phyloP scores from a whole-genome alignment of 768 basidiomycete species.

The Leucosporidium yakuticum region DNA sequence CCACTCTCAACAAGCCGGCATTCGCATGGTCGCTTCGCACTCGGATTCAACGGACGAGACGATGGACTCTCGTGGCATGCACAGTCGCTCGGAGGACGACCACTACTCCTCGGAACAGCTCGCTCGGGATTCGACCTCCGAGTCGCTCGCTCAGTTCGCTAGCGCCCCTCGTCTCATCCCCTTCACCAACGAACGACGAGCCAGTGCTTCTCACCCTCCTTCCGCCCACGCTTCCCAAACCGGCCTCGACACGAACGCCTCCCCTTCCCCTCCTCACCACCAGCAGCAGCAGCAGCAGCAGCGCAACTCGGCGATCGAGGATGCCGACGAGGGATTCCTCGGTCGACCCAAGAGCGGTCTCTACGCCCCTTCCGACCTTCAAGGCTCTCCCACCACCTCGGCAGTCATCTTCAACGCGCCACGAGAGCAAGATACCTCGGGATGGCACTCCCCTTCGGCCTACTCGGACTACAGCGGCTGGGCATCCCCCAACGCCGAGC shows the following conservation, averaged over 20 bases:
- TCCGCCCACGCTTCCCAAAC: no score
- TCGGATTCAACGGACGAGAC: conserved; percentile 6
- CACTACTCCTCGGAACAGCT: conserved; percentile 8
- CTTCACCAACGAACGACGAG: conserved; percentile 17
- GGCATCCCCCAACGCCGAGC: not conserved
- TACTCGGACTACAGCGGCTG: not conserved
- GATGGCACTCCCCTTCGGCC: conserved; percentile 1
- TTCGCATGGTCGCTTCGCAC: conserved; percentile 21
- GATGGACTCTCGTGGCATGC: not conserved
- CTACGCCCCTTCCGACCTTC: conserved; percentile 8
- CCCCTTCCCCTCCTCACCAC: conserved; percentile 9
- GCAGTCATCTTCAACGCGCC: conserved; percentile 16
- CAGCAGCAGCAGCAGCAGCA: conserved; percentile 2
- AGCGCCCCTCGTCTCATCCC: conserved; percentile 26
- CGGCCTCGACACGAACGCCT: conserved; percentile 3
- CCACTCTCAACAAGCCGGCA: conserved; percentile 16
- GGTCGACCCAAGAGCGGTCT: conserved; percentile 16
- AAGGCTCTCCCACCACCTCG: conserved; percentile 18
- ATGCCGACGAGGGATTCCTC: not conserved
- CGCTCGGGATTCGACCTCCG: conserved; percentile 23
- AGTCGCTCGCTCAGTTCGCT: conserved; percentile 7
- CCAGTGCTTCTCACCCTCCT: no score
- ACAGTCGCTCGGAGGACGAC: conserved; percentile 5
- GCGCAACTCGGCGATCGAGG: conserved; percentile 13
- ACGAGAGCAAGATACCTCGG: not conserved